Evolutionary conservation across 2,329 filamentous ascomycete genomes (phyloP).

Genomic region (Hypoxylon rubiginosum): DNA sequence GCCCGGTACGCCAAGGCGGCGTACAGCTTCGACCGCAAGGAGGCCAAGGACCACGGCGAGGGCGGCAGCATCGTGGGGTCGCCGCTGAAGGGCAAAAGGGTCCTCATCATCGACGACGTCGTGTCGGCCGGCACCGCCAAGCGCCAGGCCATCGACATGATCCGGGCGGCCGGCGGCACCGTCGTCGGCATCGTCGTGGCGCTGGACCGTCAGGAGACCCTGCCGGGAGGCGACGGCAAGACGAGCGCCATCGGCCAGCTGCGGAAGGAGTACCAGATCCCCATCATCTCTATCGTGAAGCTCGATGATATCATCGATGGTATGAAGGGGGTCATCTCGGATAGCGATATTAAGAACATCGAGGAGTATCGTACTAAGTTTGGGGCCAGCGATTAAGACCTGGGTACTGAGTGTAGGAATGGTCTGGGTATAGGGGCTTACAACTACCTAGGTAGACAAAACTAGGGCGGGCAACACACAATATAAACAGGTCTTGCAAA

Average conservation of each 20-base stretch:
- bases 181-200: slow-evolving; percentile 91
- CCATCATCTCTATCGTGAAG: slow-evolving; percentile 85
- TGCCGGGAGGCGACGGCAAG: slow-evolving; percentile 73
- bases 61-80: slow-evolving; percentile 94
- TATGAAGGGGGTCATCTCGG: slow-evolving; percentile 71
- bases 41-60: slow-evolving; percentile 96
- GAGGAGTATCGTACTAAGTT: slow-evolving; percentile 80
- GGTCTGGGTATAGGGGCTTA: slow-evolving; percentile 9
- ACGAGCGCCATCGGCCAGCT: slow-evolving; percentile 89
- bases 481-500: slow-evolving; percentile 9
- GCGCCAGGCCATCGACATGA: slow-evolving; percentile 91
- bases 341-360: slow-evolving; percentile 74
- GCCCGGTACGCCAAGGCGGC: slow-evolving; percentile 76
- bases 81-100: slow-evolving; percentile 83
- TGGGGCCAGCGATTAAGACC: slow-evolving; percentile 68
- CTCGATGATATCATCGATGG: slow-evolving; percentile 85
- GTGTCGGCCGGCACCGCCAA: slow-evolving; percentile 96
- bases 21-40: slow-evolving; percentile 96
- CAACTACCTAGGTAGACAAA: slow-evolving; percentile 10
- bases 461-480: slow-evolving; percentile 14
- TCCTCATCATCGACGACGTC: slow-evolving; percentile 95
- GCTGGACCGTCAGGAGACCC: slow-evolving; percentile 88
- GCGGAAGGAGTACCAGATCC: slow-evolving; percentile 84
- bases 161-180: slow-evolving; percentile 84
- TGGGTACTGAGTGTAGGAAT: neutral